Evolutionary conservation across 1,139 yeast genomes (phyloP), one percentile per base, ranked within the genome.

Genomic region (Scheffersomyces parashehatae): DNA sequence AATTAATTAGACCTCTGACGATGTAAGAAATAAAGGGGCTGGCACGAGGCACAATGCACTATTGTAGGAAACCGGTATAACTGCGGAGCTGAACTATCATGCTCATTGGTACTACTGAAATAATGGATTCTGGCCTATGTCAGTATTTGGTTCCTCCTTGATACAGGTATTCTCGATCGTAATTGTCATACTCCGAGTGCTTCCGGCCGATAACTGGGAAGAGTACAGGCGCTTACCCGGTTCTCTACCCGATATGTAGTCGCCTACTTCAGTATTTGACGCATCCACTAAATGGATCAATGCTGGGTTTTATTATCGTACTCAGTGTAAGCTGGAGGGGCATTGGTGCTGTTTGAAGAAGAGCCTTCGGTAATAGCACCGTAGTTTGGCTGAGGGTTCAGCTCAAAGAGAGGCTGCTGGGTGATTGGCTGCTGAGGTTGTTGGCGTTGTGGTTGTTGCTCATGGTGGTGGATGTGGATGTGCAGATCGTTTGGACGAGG

Each of bases 261-360:
- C 7, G n/a, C 16, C 4, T 8, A 13, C 14, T 24, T 9, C 29
- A 28, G 31, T 10, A 34, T 13, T 16, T 12, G 32, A 13, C 24
- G 11, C 30, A 28, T 16, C 35, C 6, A 20, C 11, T 28, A 20
- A 16, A 20, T 20, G 26, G 26, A 28, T 37, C 28, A 40, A 20
- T 15, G 36, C 31, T 39, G 43, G 13, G 37, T 39, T 39, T 47
- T 48, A 35, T 41, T 38, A 41, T 64, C 68, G 11, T 66, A 33
- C 44, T 67, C 75, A 3, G 71, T 44, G 50, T 71, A 71, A 11
- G 73, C 70, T 2, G 77, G 76, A 11, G 76, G 75, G 5, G 56
- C 55, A 11, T 37, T 38, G 26, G 26, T 20, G 9, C 3, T 20
- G 8, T 20, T 20, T 3, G 37, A 13, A 12, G 43, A 20, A 36